Conservation (phyloP, 192 early-diverging fungal genomes). For the Coemansia biformis region DNA sequence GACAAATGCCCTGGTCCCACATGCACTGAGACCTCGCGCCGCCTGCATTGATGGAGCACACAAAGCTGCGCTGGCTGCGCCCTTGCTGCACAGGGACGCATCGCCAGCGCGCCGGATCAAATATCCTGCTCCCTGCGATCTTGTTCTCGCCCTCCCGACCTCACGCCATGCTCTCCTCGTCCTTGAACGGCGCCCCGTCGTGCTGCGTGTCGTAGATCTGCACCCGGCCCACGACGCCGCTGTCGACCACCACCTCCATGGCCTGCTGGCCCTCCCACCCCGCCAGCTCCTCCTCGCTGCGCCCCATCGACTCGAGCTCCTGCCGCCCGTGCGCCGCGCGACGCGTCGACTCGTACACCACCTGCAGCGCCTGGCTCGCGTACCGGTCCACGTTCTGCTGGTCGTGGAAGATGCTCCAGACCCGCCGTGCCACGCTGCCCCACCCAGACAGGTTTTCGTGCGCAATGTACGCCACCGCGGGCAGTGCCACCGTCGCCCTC, state of each 20-base stretch:
- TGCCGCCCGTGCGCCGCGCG: slow-evolving; percentile 15
- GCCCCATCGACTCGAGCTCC: slow-evolving; percentile 36
- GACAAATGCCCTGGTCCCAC: not conserved
- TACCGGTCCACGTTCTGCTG: slow-evolving; percentile 49
- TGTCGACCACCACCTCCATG: slow-evolving; percentile 34
- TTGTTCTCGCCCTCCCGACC: too few species aligned
- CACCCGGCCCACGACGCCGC: slow-evolving; percentile 21
- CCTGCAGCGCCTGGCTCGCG: slow-evolving; percentile 44
- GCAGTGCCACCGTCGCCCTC: slow-evolving; percentile 14
- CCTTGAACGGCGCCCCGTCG: slow-evolving; percentile 10
- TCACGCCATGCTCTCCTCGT: too few species aligned
- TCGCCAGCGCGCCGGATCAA: too few species aligned
- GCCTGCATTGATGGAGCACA: not conserved
- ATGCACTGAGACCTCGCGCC: not conserved
- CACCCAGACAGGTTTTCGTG: slow-evolving; percentile 40
- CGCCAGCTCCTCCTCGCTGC: slow-evolving; percentile 23
- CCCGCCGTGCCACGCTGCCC: slow-evolving; percentile 34
- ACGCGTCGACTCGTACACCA: slow-evolving; percentile 39
- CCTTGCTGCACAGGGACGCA: too few species aligned
- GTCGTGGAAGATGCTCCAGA: slow-evolving; percentile 51
- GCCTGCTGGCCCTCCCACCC: slow-evolving; percentile 29
- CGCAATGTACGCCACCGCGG: slow-evolving; percentile 39
- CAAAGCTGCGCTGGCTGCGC: too few species aligned
- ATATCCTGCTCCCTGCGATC: too few species aligned
- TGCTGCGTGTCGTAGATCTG: slow-evolving; percentile 37